Conservation (phyloP, 75 land plant genomes). For the Picea glauca region DNA sequence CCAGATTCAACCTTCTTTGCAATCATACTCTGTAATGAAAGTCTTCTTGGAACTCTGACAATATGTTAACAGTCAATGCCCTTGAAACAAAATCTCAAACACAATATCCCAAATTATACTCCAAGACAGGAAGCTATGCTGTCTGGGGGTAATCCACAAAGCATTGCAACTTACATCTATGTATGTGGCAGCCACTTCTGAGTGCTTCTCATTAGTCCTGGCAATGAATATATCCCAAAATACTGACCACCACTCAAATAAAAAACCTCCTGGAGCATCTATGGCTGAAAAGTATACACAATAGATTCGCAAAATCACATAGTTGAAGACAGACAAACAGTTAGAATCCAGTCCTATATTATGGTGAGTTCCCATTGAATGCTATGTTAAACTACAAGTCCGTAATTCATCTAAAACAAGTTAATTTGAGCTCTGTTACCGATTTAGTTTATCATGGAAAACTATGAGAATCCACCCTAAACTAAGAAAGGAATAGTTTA, state of each 20-base stretch:
- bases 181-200: conserved; percentile 98
- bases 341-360: not conserved
- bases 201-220: conserved; percentile 96
- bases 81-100: not conserved
- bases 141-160: not conserved
- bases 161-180: conserved; percentile 67
- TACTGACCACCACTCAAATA: conserved; percentile 99
- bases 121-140: not conserved
- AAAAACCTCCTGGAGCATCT: conserved; percentile 99
- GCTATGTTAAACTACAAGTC: not conserved
- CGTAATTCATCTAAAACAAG: not conserved
- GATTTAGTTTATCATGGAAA: not conserved
- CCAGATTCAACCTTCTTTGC: not conserved
- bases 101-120: not conserved
- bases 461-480: not conserved
- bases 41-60: not conserved
- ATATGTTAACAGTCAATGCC: not conserved
- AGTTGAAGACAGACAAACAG: not conserved
- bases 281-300: conserved; percentile 56
- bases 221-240: conserved; percentile 99
- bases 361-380: not conserved
- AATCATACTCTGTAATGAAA: not conserved
- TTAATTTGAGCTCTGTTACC: not conserved
- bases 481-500: not conserved
- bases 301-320: not conserved